Percentiles rank a stretch among this genome's conserved stretches.
Evolutionary conservation across 352 stramenopile species (phyloP).

Genomic region (Phytophthora pinifolia): DNA sequence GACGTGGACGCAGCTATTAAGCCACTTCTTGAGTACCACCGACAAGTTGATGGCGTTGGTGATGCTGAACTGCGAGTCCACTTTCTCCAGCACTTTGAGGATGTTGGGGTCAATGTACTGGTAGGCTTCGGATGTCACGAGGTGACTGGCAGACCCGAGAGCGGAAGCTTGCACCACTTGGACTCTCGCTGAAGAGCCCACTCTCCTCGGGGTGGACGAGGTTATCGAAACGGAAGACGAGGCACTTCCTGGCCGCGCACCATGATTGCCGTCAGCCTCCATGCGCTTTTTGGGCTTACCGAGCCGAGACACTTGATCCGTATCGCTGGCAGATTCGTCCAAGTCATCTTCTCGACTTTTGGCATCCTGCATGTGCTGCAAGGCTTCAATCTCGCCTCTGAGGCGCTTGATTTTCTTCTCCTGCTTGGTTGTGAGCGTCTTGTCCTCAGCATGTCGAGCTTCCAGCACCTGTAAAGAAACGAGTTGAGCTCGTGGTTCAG

Average conservation of each 20-base stretch:
- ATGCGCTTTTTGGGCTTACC: slow-evolving; percentile 10
- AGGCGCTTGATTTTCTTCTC: slow-evolving; percentile 75
- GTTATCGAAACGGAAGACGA: slow-evolving; percentile 25
- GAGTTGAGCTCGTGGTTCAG: background rate
- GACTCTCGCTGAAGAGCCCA: slow-evolving; percentile 11
- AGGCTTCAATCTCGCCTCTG: slow-evolving; percentile 68
- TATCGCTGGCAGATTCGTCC: slow-evolving; percentile 26
- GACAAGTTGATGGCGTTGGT: slow-evolving; percentile 73
- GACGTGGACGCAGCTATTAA: slow-evolving; percentile 64
- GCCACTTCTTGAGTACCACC: slow-evolving; percentile 71
- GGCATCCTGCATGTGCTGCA: slow-evolving; percentile 67
- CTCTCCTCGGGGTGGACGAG: slow-evolving; percentile 16
- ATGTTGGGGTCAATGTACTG: slow-evolving; percentile 82
- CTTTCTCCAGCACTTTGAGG: slow-evolving; percentile 77
- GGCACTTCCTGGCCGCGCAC: slow-evolving; percentile 15
- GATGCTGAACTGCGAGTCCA: slow-evolving; percentile 88
- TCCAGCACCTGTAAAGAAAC: slow-evolving; percentile 47
- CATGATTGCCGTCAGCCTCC: slow-evolving; percentile 8
- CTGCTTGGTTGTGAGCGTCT: slow-evolving; percentile 46
- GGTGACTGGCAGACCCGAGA: slow-evolving; percentile 18
- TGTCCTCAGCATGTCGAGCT: slow-evolving; percentile 58
- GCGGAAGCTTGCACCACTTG: slow-evolving; percentile 9
- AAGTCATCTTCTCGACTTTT: slow-evolving; percentile 33
- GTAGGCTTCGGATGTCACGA: slow-evolving; percentile 46
- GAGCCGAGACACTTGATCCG: slow-evolving; percentile 11